Base-by-base conservation (phyloP, 495 filamentous ascomycete species). In the Achaetomiella virescens region DNA sequence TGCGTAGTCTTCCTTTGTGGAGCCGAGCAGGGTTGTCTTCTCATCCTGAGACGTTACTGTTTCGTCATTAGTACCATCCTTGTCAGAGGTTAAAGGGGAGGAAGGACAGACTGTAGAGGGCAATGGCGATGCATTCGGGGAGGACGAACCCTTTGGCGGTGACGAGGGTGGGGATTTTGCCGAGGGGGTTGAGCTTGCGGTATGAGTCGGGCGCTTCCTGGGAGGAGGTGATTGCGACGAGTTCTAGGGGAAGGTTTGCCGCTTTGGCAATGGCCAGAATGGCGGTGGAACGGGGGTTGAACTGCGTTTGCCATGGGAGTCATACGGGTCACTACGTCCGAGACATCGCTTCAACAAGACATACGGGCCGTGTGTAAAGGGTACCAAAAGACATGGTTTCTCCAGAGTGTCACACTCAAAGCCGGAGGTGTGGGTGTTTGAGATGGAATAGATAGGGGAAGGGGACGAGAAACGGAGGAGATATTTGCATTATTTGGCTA, bases 121-220 rank as follows among this genome's bases (percentile, higher is more conserved):
- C 52, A 21, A 55, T 55, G 21, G 52, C 38, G 18, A 55, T 55
- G 41, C 41, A 48, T 25, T 55, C 52, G 21, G 52, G 29, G 17
- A 55, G 25, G 31, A 55, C 42, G 43, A 47, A 48, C 20, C 52
- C 52, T n/a, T 55, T 27, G 22, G 52, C 38, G 29, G 18, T 40
- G 29, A 55, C 52, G 35, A 55, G 35, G n/a, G 43, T 40, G 31
- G 52, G 52, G 12, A 55, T 38, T 31, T 55, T 38, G 43, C 38
- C 52, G 15, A 55, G 44, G 9, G 52, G 43, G 52, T 55, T 55
- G 52, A 48, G n/a, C 52, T 48, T n/a, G 52, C 25, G 38, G 15
- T 48, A 27, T 20, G 20, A 48, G 9, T 55, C 52, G 21, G 47
- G 43, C 5, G 22, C 27, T 1, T 31, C 44, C 5, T 47, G 10